Evolutionary conservation across 202 grass and related monocot species (phyloP), one percentile per base, ranked within the genome.

Genomic region (Zoysia matrella): DNA sequence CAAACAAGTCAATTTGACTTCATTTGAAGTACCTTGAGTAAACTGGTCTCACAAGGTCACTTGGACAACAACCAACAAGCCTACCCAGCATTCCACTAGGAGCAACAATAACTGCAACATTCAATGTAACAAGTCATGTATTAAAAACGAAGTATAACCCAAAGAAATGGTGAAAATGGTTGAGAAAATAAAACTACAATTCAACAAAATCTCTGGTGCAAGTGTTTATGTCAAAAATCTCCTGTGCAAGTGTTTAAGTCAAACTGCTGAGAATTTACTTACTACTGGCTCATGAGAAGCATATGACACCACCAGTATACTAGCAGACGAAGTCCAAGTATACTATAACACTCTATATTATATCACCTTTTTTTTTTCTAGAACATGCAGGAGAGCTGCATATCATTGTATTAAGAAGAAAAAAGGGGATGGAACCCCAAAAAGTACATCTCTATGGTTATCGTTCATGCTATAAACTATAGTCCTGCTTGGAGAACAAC

Each of bases 11-110:
- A 39, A 64, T 77, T 72, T 47, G 55, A 54, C 7, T 63, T 71
- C 48, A 50, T 77, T 53, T 73, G 56, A 87, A 78, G 52, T 93
- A 98, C 96, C 96, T 95, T 70, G 73, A 85, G 75, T 98, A 98
- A 55, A 98, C 96, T 90, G 95, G 88, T 89, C 85, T 95, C 45
- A 94, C 92, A 67, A 98, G 96, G 81, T 98, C 96, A 91, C 90
- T 95, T 4, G 96, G 96, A 82, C 91, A 98, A 75, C 92, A 98
- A 54, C 96, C 96, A 2, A 92, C 88, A 82, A 98, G 96, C 83
- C 92, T 98, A 78, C 96, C 96, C 51, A 94, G 83, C 92, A 95
- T 98, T 60, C 96, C 96, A 90, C 90, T 95, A 75, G 96, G 96
- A 86, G 92, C 88, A 82, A 98, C 96, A 88, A 98, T 76, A 90